Conservation (phyloP, 108 stramenopile genomes). For the Pelagomonas calceolata region DNA sequence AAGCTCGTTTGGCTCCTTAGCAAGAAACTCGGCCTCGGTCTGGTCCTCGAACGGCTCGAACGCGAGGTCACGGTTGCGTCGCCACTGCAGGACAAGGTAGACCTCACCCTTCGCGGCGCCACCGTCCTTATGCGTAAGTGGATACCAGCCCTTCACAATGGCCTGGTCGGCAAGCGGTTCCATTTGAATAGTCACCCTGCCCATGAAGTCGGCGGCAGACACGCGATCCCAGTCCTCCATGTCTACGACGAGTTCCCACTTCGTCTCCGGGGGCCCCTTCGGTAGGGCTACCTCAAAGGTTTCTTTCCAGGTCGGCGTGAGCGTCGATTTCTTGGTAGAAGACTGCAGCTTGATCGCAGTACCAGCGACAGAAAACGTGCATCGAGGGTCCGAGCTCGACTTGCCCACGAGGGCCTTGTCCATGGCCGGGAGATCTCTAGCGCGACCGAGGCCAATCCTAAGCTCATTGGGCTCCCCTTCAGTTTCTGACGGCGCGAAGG, state of each 20-base stretch:
- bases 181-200: not conserved
- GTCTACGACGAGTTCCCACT: not conserved
- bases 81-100: not conserved
- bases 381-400: not conserved
- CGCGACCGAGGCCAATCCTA: not conserved
- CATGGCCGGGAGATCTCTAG: conserved; percentile 1
- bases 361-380: not conserved
- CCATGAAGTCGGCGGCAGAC: conserved; percentile 3
- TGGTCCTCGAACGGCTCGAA: not conserved
- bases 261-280: not conserved
- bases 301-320: conserved; percentile 6
- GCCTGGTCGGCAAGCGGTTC: not conserved
- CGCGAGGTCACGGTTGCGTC: not conserved
- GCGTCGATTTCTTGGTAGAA: conserved; percentile 2
- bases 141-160: not conserved
- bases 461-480: conserved; percentile 8
- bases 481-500: not conserved
- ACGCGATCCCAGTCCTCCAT: not conserved
- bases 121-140: not conserved
- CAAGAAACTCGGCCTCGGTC: not conserved
- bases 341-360: not conserved
- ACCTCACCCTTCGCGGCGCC: not conserved
- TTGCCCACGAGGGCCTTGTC: conserved; percentile 8
- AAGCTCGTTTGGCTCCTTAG: conserved; percentile 10
- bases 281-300: not conserved